Base-by-base conservation (phyloP, 2,329 filamentous ascomycete species). In the Nemania sp. region DNA sequence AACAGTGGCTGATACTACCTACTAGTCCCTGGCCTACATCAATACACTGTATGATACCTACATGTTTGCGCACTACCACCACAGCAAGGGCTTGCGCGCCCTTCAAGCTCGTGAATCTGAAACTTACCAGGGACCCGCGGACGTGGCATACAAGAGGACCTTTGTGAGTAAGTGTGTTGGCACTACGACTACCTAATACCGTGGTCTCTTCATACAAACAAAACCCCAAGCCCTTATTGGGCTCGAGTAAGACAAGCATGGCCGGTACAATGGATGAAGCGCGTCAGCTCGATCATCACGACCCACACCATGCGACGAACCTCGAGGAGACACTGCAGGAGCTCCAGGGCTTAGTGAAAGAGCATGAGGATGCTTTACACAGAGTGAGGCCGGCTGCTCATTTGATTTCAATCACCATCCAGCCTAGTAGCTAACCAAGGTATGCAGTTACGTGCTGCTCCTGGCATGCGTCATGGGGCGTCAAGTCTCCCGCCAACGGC, bases 291-390 rank as follows among this genome's bases (percentile, higher is more conserved):
- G 58, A 70, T 39, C 71, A 69, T 34, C 63, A 68, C 19, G 72
- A 75, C 64, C 61, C 65, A 40, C 59, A 73, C 50, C 77, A 85
- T 57, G 73, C 78, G 47, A 67, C 76, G 36, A 82, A 80, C 64
- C 74, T 93, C 39, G 82, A 90, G 52, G 79, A 81, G 49, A 90
- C 89, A 2, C 66, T 92, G 39, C 80, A 78, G 57, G 84, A 88
- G 66, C 80, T 93, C 1, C 83, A 88, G 66, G 73, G 71, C 14
- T 76, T 76, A 62, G 77, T 86, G 24, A 73, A 74, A 50, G 77
- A 85, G 64, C 77, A 82, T 56, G 78, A 84, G 64, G 68, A 70
- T 47, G 72, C 76, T 47, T 68, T 86, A 15, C 68, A 73, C 52
- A 75, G 74, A 68, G 80, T 81, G 54, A 41, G 59, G 45, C 12